phyloP scores from a whole-genome alignment of 163 green algal species.

The Prototheca wickerhamii region DNA sequence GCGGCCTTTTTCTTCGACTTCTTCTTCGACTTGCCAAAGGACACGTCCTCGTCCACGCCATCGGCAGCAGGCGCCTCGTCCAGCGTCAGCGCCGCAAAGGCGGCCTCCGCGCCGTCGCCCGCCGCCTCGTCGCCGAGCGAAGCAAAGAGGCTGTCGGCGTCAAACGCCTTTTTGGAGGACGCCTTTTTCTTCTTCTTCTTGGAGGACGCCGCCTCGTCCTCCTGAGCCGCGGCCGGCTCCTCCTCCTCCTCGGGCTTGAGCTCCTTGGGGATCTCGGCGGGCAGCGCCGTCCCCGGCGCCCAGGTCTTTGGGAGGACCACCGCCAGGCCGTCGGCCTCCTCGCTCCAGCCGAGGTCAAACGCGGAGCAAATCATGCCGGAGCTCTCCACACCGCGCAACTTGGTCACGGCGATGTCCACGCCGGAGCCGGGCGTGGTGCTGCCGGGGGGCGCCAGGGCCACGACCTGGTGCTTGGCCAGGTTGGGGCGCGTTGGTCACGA shows the following conservation, averaged over 20 bases:
- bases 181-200: conserved; percentile 46
- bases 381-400: conserved; percentile 64
- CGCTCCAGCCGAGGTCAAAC: conserved; percentile 68
- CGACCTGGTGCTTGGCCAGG: conserved; percentile 52
- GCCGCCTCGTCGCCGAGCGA: too few species aligned
- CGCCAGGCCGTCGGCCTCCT: conserved; percentile 15
- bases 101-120: background rate
- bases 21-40: conserved; percentile 16
- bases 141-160: background rate
- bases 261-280: conserved; percentile 10
- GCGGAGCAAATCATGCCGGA: conserved; percentile 78
- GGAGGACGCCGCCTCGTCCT: conserved; percentile 16
- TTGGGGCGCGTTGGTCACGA: conserved; percentile 67
- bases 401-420: conserved; percentile 39
- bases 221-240: background rate
- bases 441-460: conserved; percentile 59
- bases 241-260: conserved; percentile 1
- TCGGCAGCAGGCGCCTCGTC: background rate
- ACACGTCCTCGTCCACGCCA: background rate
- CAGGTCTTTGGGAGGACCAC: background rate
- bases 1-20: conserved; percentile 31
- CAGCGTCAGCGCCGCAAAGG: background rate
- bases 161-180: conserved; percentile 19
- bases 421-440: conserved; percentile 47
- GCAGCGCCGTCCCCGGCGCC: background rate